These are phyloP conservation scores for Trichoderma endophyticum DNA, from an alignment of 2,329 filamentous ascomycete species.

Conservation along the genomic window DNA sequence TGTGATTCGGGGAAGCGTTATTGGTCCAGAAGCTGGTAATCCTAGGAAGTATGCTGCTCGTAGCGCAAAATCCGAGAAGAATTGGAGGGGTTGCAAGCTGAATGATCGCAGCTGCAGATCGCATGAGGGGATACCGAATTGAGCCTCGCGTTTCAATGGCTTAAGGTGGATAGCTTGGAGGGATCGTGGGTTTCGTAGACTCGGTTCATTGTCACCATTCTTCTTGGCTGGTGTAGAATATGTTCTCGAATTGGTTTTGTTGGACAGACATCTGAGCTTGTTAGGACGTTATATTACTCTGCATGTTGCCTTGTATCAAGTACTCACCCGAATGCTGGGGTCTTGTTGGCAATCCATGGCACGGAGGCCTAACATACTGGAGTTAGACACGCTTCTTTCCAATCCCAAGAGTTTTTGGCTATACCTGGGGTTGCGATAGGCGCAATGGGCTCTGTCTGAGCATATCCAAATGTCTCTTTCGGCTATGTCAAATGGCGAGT, in stretches of 20 bases:
- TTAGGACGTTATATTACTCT: background rate
- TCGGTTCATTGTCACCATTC: background rate
- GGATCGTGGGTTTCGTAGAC: slow-evolving; percentile 65
- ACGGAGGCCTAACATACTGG: background rate
- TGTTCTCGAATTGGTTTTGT: background rate
- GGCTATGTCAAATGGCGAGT: background rate
- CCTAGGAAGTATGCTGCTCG: slow-evolving; percentile 92
- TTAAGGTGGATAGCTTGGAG: slow-evolving; percentile 84
- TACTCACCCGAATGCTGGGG: slow-evolving; percentile 7
- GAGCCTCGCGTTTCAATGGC: slow-evolving; percentile 71
- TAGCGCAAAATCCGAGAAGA: slow-evolving; percentile 91
- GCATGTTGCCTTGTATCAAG: background rate
- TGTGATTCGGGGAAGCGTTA: slow-evolving; percentile 79
- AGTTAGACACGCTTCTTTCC: background rate
- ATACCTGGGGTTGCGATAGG: slow-evolving; percentile 27
- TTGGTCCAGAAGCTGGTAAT: slow-evolving; percentile 79
- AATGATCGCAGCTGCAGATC: slow-evolving; percentile 93
- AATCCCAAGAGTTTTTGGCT: background rate
- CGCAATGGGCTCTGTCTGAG: slow-evolving; percentile 29
- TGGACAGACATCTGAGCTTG: background rate
- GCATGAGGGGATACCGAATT: slow-evolving; percentile 78
- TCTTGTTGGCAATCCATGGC: slow-evolving; percentile 5
- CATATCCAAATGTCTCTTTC: slow-evolving; percentile 22
- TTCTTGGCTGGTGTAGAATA: background rate
- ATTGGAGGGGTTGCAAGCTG: slow-evolving; percentile 83